Evolutionary conservation across 192 early-diverging fungal genomes (phyloP).

Genomic region (Backusella westeae): DNA sequence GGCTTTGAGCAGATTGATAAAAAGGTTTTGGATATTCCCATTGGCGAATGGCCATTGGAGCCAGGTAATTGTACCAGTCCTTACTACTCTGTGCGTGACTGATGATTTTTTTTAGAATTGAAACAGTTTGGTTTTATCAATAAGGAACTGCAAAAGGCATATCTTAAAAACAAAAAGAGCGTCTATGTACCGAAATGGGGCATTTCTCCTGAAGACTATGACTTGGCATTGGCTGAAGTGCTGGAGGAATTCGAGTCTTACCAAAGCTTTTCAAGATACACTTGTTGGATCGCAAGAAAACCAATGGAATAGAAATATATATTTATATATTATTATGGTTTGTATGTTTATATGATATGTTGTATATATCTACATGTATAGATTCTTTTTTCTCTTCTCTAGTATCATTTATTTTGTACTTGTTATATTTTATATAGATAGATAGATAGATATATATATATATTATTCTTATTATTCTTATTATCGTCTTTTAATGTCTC

Average conservation of each 20-base stretch:
- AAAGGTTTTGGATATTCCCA: slow-evolving; percentile 26
- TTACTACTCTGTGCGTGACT: too few species aligned
- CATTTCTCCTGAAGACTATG: slow-evolving; percentile 36
- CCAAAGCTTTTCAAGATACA: slow-evolving; percentile 28
- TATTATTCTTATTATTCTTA: not conserved
- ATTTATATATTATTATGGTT: not conserved
- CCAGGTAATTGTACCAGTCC: not conserved
- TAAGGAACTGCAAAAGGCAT: slow-evolving; percentile 32
- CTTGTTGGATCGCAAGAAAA: slow-evolving; percentile 35
- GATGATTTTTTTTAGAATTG: slow-evolving; percentile 6
- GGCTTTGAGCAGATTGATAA: slow-evolving; percentile 15
- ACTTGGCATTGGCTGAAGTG: slow-evolving; percentile 25
- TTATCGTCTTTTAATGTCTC: slow-evolving; percentile 1
- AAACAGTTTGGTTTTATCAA: slow-evolving; percentile 41
- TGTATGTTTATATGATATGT: not conserved
- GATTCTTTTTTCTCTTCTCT: not conserved
- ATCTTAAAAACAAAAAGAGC: slow-evolving; percentile 24
- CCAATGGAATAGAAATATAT: not conserved
- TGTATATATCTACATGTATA: not conserved
- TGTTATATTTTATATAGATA: not conserved
- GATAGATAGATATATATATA: not conserved
- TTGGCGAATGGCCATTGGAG: slow-evolving; percentile 39
- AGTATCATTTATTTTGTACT: not conserved
- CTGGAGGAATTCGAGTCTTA: slow-evolving; percentile 35
- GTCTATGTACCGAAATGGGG: slow-evolving; percentile 25